Conservation (phyloP, 176 grass and related monocot species). For the Zea mays region DNA sequence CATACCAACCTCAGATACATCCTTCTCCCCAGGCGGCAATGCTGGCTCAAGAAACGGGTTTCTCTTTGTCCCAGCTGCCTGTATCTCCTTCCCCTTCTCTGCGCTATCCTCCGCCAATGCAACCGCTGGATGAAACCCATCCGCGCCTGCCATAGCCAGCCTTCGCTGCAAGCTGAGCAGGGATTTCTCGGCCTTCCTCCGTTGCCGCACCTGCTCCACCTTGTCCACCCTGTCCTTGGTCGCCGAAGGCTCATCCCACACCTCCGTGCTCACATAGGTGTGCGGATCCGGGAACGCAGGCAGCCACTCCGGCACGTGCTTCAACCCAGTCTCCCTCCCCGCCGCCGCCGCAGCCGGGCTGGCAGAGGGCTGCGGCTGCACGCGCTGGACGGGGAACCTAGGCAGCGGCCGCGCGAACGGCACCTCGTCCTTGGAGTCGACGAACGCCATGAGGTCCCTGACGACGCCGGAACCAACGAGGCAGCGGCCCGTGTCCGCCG, state of each 20-base stretch:
- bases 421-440: slow-evolving; percentile 54
- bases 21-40: slow-evolving; percentile 55
- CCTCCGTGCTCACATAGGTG: slow-evolving; percentile 51
- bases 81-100: slow-evolving; percentile 60
- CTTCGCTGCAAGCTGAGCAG: slow-evolving; percentile 72
- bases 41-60: slow-evolving; percentile 66
- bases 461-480: slow-evolving; percentile 66
- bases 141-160: slow-evolving; percentile 47
- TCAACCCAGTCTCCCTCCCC: slow-evolving; percentile 33
- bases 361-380: neutral
- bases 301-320: slow-evolving; percentile 77
- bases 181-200: slow-evolving; percentile 73
- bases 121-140: slow-evolving; percentile 37
- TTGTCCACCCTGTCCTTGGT: slow-evolving; percentile 51
- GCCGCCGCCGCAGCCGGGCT: slow-evolving; percentile 41
- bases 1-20: slow-evolving; percentile 52
- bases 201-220: slow-evolving; percentile 57
- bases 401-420: slow-evolving; percentile 57
- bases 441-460: slow-evolving; percentile 55
- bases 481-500: slow-evolving; percentile 53
- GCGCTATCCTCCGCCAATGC: neutral
- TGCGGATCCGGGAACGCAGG: slow-evolving; percentile 69
- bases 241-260: slow-evolving; percentile 51
- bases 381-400: slow-evolving; percentile 53
- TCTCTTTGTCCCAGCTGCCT: slow-evolving; percentile 54